Conservation (phyloP, 768 basidiomycete species). For the Naganishia antarctica region DNA sequence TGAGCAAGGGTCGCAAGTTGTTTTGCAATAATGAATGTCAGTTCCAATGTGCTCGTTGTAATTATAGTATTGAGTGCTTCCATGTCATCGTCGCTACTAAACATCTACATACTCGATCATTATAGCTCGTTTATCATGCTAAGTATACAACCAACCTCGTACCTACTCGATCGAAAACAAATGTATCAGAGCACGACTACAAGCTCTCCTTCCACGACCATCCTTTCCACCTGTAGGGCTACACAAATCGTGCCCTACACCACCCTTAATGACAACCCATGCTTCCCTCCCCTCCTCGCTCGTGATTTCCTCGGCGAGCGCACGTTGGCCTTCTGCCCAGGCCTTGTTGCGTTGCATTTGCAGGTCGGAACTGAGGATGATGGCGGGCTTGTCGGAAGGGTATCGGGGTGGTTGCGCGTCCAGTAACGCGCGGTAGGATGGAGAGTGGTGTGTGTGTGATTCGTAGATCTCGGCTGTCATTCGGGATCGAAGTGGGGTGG, state of each 20-base stretch:
- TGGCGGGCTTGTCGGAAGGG: slow-evolving; percentile 35
- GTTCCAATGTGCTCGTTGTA: too few relatives aligned
- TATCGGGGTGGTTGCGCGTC: slow-evolving; percentile 35
- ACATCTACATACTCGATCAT: too few relatives aligned
- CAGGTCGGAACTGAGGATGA: slow-evolving; percentile 36
- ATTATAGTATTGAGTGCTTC: too few relatives aligned
- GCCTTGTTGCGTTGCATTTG: slow-evolving; percentile 36
- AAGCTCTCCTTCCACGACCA: slow-evolving; percentile 26
- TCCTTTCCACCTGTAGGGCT: slow-evolving; percentile 20
- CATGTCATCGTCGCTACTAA: too few relatives aligned
- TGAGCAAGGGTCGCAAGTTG: too few relatives aligned
- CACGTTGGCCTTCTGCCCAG: slow-evolving; percentile 45
- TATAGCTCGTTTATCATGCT: slow-evolving; percentile 1
- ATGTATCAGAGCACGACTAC: slow-evolving; percentile 23
- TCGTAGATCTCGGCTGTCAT: slow-evolving; percentile 44
- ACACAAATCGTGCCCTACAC: slow-evolving; percentile 28
- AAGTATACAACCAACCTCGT: not conserved
- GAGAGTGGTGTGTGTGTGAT: slow-evolving; percentile 40
- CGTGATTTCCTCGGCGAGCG: slow-evolving; percentile 45
- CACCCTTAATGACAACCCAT: slow-evolving; percentile 28
- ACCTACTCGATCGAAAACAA: slow-evolving; percentile 24
- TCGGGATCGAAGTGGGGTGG: slow-evolving; percentile 41
- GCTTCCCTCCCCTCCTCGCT: slow-evolving; percentile 34
- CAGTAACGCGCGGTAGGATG: slow-evolving; percentile 38
- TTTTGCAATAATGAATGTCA: too few relatives aligned